Conservation (phyloP, 306 rosid species). For the Gastrolobium bilobum region DNA sequence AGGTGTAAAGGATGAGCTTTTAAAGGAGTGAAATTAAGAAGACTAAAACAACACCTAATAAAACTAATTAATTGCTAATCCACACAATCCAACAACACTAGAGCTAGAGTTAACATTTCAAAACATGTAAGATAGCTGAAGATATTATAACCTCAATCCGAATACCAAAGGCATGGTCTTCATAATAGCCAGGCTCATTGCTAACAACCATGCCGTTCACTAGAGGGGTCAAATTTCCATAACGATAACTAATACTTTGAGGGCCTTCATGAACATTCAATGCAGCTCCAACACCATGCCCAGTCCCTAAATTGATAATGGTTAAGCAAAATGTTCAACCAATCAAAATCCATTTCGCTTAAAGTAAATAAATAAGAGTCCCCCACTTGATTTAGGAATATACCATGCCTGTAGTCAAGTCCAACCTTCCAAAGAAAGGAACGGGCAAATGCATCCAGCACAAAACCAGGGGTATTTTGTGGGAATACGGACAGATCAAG, state of each 20-base stretch:
- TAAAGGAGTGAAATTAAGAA: slow-evolving; percentile 25
- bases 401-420: slow-evolving; percentile 98
- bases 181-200: slow-evolving; percentile 99
- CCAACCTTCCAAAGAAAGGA: slow-evolving; percentile 96
- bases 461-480: slow-evolving; percentile 93
- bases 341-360: slow-evolving; percentile 36
- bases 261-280: slow-evolving; percentile 98
- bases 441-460: slow-evolving; percentile 95
- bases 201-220: slow-evolving; percentile 87
- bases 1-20: slow-evolving; percentile 2
- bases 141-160: slow-evolving; percentile 80
- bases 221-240: slow-evolving; percentile 84
- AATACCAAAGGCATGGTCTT: slow-evolving; percentile 94
- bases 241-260: slow-evolving; percentile 91
- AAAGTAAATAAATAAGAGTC: neutral
- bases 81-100: slow-evolving; percentile 34
- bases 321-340: slow-evolving; percentile 27
- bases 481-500: slow-evolving; percentile 92
- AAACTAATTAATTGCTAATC: slow-evolving; percentile 28
- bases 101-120: slow-evolving; percentile 37
- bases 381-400: slow-evolving; percentile 42
- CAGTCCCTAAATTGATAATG: slow-evolving; percentile 73
- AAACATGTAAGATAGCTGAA: slow-evolving; percentile 35
- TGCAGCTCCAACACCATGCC: slow-evolving; percentile 99
- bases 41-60: slow-evolving; percentile 16